A percentile compares a stretch with the other conserved stretches of the same genome.
Evolutionary conservation across 768 basidiomycete species (phyloP).

Genomic region (Xerocomellus chrysenteron): DNA sequence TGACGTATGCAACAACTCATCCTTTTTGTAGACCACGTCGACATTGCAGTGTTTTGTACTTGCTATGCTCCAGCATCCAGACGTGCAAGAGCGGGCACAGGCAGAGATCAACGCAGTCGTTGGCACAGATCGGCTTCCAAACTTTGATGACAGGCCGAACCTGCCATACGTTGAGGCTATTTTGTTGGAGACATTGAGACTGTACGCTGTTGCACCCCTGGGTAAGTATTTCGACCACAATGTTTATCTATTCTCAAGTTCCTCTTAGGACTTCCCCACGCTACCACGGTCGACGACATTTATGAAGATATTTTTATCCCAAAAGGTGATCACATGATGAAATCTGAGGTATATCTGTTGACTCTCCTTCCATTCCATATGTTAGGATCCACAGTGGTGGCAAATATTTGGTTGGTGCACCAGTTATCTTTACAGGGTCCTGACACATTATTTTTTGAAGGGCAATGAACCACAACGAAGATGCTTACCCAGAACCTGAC

Average conservation of each 20-base stretch:
- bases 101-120: slow-evolving; percentile 31
- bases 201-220: slow-evolving; percentile 26
- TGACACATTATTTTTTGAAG: slow-evolving; percentile 5
- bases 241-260: neutral
- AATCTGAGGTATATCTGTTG: neutral
- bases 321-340: slow-evolving; percentile 13
- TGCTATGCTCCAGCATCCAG: slow-evolving; percentile 33
- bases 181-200: slow-evolving; percentile 30
- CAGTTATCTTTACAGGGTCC: neutral
- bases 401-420: slow-evolving; percentile 20
- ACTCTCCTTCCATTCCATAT: neutral
- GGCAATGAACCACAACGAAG: slow-evolving; percentile 14
- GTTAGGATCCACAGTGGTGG: slow-evolving; percentile 18
- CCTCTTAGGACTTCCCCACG: slow-evolving; percentile 15
- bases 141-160: slow-evolving; percentile 19
- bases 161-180: slow-evolving; percentile 33
- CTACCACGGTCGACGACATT: slow-evolving; percentile 18
- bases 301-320: slow-evolving; percentile 23
- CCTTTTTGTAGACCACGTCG: slow-evolving; percentile 5
- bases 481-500: slow-evolving; percentile 18
- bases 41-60: slow-evolving; percentile 28
- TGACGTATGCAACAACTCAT: neutral
- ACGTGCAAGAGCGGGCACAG: slow-evolving; percentile 31
- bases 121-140: slow-evolving; percentile 29
- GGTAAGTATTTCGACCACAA: slow-evolving; percentile 11